Base-by-base conservation (phyloP, 225 moss, liverwort and hornwort genomes). In the Thuidium tamariscinum region DNA sequence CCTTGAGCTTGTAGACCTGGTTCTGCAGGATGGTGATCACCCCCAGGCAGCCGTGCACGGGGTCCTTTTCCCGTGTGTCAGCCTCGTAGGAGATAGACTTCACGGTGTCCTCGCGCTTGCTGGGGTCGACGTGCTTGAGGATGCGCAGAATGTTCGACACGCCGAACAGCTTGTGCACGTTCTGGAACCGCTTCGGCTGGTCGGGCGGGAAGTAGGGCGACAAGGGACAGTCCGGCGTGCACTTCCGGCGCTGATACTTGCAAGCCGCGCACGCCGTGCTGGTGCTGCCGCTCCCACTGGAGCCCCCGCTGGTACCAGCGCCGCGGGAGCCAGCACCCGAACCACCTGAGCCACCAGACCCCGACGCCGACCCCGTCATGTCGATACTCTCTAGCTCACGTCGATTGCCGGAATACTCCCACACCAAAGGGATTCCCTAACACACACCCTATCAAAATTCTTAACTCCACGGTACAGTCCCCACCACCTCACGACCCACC, bases 141-240 rank as follows among this genome's bases (percentile, higher is more conserved):
- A 95, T 95, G 83, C 94, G 94, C n/a, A 94, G 89, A 69, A 95
- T 92, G 86, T 95, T 95, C 81, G 93, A 92, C 42, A 93, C 95
- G 37, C 95, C 95, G 74, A 95, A 95, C 41, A 94, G 86, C 85
- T 82, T 89, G 86, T 95, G 95, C 75, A 95, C 95, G 89, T 95
- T 92, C 86, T 92, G 91, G 79, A 95, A 95, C 79, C 93, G 92
- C 72, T 89, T 91, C 22, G 95, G 94, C 87, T 95, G 94, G 90
- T 95, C 95, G 34, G 95, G 86, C 25, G 95, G 94, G 81, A 95
- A 95, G 90, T 94, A 95, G 41, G 93, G 95, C 34, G 95, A 94
- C 79, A 95, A 70, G 62, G 94, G 93, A 59, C 95, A 95, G 85
- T 95, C 94, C 5, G 94, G 71, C 19, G 93, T 92, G 89, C 95